Conservation (phyloP, 164 flowering plant species). For the Sextonia rubra region DNA sequence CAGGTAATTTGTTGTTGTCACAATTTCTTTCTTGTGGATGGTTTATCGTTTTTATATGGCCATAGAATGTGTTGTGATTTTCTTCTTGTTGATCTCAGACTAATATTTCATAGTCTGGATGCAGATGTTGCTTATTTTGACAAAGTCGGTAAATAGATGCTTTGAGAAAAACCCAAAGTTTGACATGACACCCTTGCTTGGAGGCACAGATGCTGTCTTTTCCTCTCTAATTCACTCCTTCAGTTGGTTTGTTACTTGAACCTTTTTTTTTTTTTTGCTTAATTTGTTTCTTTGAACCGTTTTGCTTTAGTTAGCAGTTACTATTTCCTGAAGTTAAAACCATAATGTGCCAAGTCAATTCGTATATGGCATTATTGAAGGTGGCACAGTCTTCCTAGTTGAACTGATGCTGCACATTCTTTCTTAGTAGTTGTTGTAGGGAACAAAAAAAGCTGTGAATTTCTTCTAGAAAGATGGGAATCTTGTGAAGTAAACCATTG, state of each 20-base stretch:
- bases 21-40: too few relatives aligned
- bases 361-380: neutral
- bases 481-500: neutral
- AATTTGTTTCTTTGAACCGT: constrained; percentile 46
- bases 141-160: constrained; percentile 92
- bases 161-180: constrained; percentile 98
- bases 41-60: neutral
- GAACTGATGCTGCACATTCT: neutral
- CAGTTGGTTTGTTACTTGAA: constrained; percentile 59
- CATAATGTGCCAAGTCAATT: neutral
- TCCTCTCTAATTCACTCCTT: constrained; percentile 95
- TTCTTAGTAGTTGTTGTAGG: neutral
- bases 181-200: constrained; percentile 97
- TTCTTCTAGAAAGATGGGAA: neutral
- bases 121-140: constrained; percentile 97
- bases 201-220: constrained; percentile 96
- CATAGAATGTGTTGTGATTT: neutral
- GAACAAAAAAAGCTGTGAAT: too few relatives aligned
- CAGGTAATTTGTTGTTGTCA: constrained; percentile 50
- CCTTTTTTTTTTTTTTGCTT: constrained; percentile 14
- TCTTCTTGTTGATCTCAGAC: neutral
- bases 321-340: neutral
- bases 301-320: neutral
- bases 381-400: neutral
- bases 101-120: constrained; percentile 16